Conservation (phyloP, 140 eudicot species). For the Ambrosia hybrid region DNA sequence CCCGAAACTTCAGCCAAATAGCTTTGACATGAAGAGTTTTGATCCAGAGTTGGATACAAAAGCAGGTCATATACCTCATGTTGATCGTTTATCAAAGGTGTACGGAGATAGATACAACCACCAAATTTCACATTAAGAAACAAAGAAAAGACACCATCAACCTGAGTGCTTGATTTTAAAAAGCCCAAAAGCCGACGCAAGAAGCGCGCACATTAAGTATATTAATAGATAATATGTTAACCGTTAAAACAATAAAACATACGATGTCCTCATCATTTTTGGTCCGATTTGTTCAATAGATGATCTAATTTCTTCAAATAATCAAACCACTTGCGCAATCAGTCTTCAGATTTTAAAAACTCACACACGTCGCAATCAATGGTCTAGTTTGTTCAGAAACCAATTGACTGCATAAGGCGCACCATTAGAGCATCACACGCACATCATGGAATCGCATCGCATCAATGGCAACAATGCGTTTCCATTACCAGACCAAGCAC, state of each 20-base stretch:
- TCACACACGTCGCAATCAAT: background rate
- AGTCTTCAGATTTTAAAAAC: background rate
- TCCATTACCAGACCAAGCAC: background rate
- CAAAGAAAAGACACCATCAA: background rate
- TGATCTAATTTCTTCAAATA: background rate
- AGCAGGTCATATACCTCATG: background rate
- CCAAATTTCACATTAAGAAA: conserved; percentile 13
- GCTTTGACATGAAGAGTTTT: conserved; percentile 1
- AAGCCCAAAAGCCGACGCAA: too few relatives aligned
- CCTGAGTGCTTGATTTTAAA: background rate
- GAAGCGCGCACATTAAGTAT: background rate
- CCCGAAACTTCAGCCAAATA: background rate
- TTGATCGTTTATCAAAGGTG: background rate
- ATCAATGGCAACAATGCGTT: background rate
- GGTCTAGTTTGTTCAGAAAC: background rate
- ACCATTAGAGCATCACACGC: background rate
- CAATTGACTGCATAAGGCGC: background rate
- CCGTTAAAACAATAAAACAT: background rate
- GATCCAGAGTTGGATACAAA: background rate
- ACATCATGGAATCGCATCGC: background rate
- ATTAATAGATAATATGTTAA: background rate
- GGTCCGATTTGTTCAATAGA: background rate
- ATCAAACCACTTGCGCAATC: background rate
- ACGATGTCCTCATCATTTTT: background rate
- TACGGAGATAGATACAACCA: background rate